phyloP scores from a whole-genome alignment of 1,139 yeast genomes.

The Candida buenavistaensis region DNA sequence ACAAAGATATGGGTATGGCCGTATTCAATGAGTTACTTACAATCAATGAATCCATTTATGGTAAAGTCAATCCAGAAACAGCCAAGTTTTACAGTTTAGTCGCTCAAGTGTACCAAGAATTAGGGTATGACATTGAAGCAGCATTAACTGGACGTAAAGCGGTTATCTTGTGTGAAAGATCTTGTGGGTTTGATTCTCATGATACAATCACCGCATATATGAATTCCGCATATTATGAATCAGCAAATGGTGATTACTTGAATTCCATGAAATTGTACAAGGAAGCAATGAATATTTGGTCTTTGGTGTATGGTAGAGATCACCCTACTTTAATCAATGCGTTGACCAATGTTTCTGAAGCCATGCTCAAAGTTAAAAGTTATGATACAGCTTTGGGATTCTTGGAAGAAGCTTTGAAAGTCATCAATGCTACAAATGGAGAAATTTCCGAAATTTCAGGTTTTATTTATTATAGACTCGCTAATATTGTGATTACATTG shows the following conservation, averaged over 20 bases:
- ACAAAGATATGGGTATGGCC: slow-evolving; percentile 50
- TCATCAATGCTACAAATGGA: slow-evolving; percentile 55
- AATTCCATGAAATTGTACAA: slow-evolving; percentile 65
- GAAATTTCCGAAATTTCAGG: slow-evolving; percentile 59
- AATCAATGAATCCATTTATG: slow-evolving; percentile 82
- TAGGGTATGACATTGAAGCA: slow-evolving; percentile 60
- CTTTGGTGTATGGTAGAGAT: slow-evolving; percentile 49
- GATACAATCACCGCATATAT: slow-evolving; percentile 73
- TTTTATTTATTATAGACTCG: slow-evolving; percentile 62
- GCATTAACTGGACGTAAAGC: slow-evolving; percentile 72
- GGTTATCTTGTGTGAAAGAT: slow-evolving; percentile 73
- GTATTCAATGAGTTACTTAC: slow-evolving; percentile 70
- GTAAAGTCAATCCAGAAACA: slow-evolving; percentile 76
- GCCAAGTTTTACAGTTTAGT: slow-evolving; percentile 67
- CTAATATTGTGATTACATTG: slow-evolving; percentile 57
- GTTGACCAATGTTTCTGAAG: slow-evolving; percentile 62
- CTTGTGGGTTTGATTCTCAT: slow-evolving; percentile 75
- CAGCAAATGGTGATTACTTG: slow-evolving; percentile 54
- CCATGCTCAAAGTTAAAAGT: slow-evolving; percentile 54
- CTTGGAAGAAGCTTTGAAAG: slow-evolving; percentile 46
- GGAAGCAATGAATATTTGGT: slow-evolving; percentile 63
- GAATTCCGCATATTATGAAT: slow-evolving; percentile 75
- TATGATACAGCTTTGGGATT: slow-evolving; percentile 40
- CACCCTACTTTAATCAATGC: slow-evolving; percentile 75
- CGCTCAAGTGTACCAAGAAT: slow-evolving; percentile 66